These are phyloP conservation scores for Dryas octopetala DNA, from an alignment of 306 rosid genomes.

Conservation along the genomic window DNA sequence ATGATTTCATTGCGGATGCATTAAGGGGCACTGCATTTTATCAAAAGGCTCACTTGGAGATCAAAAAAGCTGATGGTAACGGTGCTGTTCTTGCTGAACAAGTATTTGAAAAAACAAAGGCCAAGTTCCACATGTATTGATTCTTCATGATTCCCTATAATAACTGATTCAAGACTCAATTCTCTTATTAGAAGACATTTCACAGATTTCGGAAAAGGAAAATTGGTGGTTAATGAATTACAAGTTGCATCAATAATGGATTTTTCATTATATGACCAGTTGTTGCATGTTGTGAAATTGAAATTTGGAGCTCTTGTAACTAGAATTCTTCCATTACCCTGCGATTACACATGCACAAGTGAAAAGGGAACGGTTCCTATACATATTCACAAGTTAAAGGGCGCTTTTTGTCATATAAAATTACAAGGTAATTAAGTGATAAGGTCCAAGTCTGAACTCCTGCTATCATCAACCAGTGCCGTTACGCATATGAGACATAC, in stretches of 20 bases:
- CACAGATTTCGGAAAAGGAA: neutral
- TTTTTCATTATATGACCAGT: neutral
- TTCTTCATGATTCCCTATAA: neutral
- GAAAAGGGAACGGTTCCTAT: no score
- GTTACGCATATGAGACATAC: no score
- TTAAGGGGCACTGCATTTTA: conserved; percentile 69
- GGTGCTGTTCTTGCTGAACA: conserved; percentile 79
- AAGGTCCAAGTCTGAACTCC: no score
- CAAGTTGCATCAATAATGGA: neutral
- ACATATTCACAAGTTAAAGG: no score
- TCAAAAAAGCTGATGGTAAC: conserved; percentile 80
- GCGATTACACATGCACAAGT: neutral
- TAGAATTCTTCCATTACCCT: neutral
- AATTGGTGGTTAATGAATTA: neutral
- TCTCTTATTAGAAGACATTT: neutral
- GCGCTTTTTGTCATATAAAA: no score
- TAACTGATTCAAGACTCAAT: conserved; percentile 5
- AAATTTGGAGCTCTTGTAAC: neutral
- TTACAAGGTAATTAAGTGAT: no score
- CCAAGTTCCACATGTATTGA: conserved; percentile 55
- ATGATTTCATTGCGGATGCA: conserved; percentile 78
- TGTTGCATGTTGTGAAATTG: neutral
- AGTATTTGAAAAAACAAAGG: conserved; percentile 85
- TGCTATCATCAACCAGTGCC: no score
- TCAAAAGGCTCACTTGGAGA: conserved; percentile 75